Base-by-base conservation (phyloP, 345 rosid species). In the Rhodamnia rubescens region DNA sequence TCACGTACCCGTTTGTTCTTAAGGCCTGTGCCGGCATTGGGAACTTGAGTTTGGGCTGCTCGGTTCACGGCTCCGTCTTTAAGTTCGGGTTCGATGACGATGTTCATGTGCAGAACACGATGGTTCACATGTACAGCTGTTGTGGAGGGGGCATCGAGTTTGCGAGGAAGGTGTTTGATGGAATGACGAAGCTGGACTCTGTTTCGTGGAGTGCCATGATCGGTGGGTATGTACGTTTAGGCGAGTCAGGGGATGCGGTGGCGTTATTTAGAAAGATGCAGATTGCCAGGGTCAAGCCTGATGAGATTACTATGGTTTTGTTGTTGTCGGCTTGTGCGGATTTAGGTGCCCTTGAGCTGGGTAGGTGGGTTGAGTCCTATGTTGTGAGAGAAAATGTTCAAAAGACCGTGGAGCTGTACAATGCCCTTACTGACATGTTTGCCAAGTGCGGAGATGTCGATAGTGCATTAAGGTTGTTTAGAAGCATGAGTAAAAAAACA, bases 121-220 rank as follows among this genome's bases (percentile, higher is more conserved):
- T 91, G 90, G 93, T 91, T 49, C 93, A 90, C 40, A 88, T 89
- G 93, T 91, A 90, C 40, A 87, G 91, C 8, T 61, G 91, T 22
- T 84, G 86, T 83, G 53, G 53, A 9, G 87, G 85, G 53, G 93
- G 93, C 85, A 82, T 91, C 29, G 90, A 55, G 74, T 84, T 55
- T 81, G 92, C 93, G 9, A 86, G 92, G 29, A 89, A 89, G 85
- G 85, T 91, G 91, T 92, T 93, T 55, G 93, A 93, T 87, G 90
- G 87, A 87, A 93, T 91, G 92, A 53, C 85, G 4, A 89, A 85
- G 55, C 26, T 32, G 69, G 92, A 93, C 81, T 87, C 91, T 29
- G 93, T 92, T 84, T 89, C 93, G 4, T 92, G 94, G 94, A 93
- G 92, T 32, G 93, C 90, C 20, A 93, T 92, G 91, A 92, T 93